phyloP scores from a whole-genome alignment of 768 basidiomycete species.

The Kwoniella dejecticola region DNA sequence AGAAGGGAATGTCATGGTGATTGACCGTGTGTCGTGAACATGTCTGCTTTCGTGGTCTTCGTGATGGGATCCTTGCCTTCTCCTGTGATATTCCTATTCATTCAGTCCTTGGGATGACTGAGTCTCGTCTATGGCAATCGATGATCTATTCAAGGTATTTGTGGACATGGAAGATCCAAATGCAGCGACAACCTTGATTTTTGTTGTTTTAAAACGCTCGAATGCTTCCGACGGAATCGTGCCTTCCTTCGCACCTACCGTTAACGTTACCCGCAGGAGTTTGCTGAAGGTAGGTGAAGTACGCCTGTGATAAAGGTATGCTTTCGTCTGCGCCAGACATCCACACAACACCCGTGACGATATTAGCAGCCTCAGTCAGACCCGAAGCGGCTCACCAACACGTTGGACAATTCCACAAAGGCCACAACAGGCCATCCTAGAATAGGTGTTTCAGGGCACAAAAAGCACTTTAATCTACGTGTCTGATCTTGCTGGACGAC shows the following conservation, averaged over 20 bases:
- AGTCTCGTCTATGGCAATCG: no score
- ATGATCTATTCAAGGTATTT: no score
- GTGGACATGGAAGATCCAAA: not conserved
- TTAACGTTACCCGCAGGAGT: not conserved
- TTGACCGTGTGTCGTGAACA: not conserved
- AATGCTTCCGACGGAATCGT: not conserved
- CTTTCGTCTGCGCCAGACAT: no score
- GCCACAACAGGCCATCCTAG: not conserved
- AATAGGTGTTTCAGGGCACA: not conserved
- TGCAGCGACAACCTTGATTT: not conserved
- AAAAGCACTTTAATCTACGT: not conserved
- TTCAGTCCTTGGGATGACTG: no score
- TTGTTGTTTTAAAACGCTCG: not conserved
- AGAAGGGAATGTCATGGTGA: constrained; percentile 16
- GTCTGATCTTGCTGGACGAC: not conserved
- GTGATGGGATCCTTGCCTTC: not conserved
- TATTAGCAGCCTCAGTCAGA: no score
- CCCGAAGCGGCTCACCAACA: no score
- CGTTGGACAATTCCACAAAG: no score
- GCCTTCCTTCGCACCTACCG: not conserved
- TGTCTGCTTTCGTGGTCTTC: no score
- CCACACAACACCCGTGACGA: no score
- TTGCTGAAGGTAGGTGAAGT: no score
- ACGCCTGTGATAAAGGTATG: no score
- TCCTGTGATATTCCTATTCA: no score